These are phyloP conservation scores for Dactylellina parvicollis DNA, from an alignment of 2,329 filamentous ascomycete genomes.

Conservation along the genomic window DNA sequence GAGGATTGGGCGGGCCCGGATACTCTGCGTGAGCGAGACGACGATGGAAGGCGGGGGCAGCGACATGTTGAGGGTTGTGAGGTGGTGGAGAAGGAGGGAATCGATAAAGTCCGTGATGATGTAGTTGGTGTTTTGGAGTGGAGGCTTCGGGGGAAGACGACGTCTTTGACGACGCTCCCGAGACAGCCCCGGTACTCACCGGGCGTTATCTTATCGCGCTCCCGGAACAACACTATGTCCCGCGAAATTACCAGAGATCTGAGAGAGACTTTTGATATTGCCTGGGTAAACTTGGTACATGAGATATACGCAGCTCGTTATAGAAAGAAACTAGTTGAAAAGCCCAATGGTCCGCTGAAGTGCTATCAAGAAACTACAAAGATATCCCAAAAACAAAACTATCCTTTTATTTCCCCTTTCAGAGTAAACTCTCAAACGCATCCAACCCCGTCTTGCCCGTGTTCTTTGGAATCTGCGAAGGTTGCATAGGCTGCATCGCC, in stretches of 20 bases:
- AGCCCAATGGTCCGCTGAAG: conserved; percentile 24
- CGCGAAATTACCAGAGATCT: not conserved
- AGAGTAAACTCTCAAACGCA: conserved; percentile 69
- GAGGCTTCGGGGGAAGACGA: conserved; percentile 7
- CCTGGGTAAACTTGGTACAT: not conserved
- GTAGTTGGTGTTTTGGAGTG: conserved; percentile 6
- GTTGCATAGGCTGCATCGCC: conserved; percentile 68
- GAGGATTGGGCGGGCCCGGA: conserved; percentile 91
- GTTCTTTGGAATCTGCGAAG: conserved; percentile 64
- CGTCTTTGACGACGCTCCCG: not conserved
- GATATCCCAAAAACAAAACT: not conserved
- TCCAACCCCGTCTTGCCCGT: conserved; percentile 64
- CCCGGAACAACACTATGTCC: not conserved
- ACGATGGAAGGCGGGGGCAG: conserved; percentile 44
- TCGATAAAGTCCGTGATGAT: conserved; percentile 5
- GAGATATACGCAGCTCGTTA: not conserved
- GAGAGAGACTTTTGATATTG: not conserved
- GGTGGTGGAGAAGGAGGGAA: not conserved
- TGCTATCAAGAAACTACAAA: conserved; percentile 21
- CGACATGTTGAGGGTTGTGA: conserved; percentile 24
- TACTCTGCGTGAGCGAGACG: conserved; percentile 68
- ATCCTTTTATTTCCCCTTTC: conserved; percentile 25
- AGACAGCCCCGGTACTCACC: not conserved
- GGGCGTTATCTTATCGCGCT: conserved; percentile 26
- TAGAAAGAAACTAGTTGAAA: not conserved